Conservation (phyloP, 805 yeast genomes). For the Candida takata region DNA sequence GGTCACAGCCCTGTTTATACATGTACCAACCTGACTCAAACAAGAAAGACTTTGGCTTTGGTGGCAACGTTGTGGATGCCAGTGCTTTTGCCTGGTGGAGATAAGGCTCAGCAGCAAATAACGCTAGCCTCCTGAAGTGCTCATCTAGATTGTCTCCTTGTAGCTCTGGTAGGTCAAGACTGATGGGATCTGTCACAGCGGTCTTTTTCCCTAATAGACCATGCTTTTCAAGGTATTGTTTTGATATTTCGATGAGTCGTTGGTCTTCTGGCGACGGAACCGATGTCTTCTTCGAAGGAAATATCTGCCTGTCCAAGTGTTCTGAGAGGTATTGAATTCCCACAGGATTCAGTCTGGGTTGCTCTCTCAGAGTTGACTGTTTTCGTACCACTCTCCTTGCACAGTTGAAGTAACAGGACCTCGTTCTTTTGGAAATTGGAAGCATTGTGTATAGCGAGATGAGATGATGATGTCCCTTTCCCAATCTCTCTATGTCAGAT, state of each 20-base stretch:
- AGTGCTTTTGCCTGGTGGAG: slow-evolving; percentile 42
- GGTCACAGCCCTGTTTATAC: slow-evolving; percentile 48
- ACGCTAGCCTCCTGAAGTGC: slow-evolving; percentile 74
- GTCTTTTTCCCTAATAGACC: slow-evolving; percentile 74
- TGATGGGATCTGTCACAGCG: slow-evolving; percentile 49
- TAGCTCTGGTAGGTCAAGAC: slow-evolving; percentile 57
- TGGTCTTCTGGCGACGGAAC: slow-evolving; percentile 19
- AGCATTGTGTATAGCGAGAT: no score
- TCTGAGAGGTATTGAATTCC: slow-evolving; percentile 74
- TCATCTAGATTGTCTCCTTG: slow-evolving; percentile 72
- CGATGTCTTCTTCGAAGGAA: slow-evolving; percentile 28
- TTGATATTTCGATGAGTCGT: slow-evolving; percentile 46
- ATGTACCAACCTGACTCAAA: slow-evolving; percentile 74
- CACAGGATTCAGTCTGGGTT: slow-evolving; percentile 61
- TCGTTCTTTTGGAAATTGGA: no score
- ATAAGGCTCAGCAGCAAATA: slow-evolving; percentile 53
- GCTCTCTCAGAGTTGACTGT: slow-evolving; percentile 22
- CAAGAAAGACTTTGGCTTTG: slow-evolving; percentile 46
- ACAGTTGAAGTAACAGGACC: not conserved
- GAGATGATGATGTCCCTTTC: no score
- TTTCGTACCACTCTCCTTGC: slow-evolving; percentile 1
- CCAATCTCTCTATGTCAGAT: no score
- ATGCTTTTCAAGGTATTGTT: slow-evolving; percentile 50
- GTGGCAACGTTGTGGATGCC: slow-evolving; percentile 29
- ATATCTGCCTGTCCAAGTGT: slow-evolving; percentile 52